Evolutionary conservation across 2,329 filamentous ascomycete species (phyloP), one percentile per base, ranked within the genome.

Genomic region (Colletotrichum higginsianum): DNA sequence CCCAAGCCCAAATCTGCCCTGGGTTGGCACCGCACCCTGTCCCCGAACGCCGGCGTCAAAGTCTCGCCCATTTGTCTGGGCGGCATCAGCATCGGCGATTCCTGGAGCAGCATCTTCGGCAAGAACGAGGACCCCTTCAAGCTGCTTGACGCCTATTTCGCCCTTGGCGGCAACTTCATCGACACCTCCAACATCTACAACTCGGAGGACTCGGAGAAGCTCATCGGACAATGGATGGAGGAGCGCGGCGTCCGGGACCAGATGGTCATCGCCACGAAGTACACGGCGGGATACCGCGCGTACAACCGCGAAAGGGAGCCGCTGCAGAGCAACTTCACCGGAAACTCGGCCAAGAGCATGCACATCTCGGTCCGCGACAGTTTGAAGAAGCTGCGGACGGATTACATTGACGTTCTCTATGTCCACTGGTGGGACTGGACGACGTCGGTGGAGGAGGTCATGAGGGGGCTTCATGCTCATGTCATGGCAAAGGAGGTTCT

Each of bases 81-180:
- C 4, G 75, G 74, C 7, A 78, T 77, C 63, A 73, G 73, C 44
- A 75, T 79, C 42, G 78, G 76, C 6, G 72, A 70, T 13, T 66
- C 73, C 4, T 77, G 75, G 75, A 63, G 60, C 26, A 61, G 66
- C 0, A n/a, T 70, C 4, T 70, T 75, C 8, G 75, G 75, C 47
- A 52, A 66, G 26, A 71, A 58, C 12, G 84, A 87, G 42, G 77
- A 82, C 16, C 80, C 86, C 1, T 90, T 91, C 75, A 82, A 84
- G 53, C 82, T 92, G 4, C 83, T 92, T 0, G 89, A 92, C 73
- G 84, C 84, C 66, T 91, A 86, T 79, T 85, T 82, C 65, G 82
- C 83, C 18, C 81, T 84, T 0, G 90, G 90, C 5, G 90, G 91
- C 9, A 93, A 92, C 81, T 92, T 92, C 78, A 90, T 93, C 77